Percentiles rank a stretch among this genome's conserved stretches.
Conservation (phyloP, 2,329 filamentous ascomycete species). For the Phaeosphaeriaceae sp. region DNA sequence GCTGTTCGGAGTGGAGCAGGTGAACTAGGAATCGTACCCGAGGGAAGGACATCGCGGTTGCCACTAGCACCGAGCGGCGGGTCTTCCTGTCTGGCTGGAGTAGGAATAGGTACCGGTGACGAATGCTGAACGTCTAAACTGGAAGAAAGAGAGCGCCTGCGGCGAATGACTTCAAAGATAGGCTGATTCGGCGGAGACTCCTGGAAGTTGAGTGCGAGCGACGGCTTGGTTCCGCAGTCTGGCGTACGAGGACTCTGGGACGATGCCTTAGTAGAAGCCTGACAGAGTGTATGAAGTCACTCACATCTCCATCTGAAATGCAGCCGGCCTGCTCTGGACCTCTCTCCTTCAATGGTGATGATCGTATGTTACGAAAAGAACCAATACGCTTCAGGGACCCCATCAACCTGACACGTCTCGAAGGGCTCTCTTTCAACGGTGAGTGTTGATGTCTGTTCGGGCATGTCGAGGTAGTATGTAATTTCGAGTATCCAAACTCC, state of each 20-base stretch:
- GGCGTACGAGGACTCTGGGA: slow-evolving; percentile 21
- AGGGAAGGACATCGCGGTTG: slow-evolving; percentile 13
- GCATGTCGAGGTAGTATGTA: slow-evolving; percentile 1
- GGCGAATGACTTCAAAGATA: slow-evolving; percentile 29
- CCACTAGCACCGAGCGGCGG: not conserved
- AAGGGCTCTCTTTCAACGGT: slow-evolving; percentile 30
- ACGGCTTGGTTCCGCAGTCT: slow-evolving; percentile 16
- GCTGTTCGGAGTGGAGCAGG: slow-evolving; percentile 36
- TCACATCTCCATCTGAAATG: slow-evolving; percentile 12
- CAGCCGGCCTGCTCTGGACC: slow-evolving; percentile 6
- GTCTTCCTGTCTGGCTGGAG: slow-evolving; percentile 10
- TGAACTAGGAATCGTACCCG: slow-evolving; percentile 35
- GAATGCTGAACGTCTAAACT: slow-evolving; percentile 31
- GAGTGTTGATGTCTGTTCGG: slow-evolving; percentile 16
- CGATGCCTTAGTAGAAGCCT: not conserved
- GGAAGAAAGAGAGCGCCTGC: slow-evolving; percentile 19
- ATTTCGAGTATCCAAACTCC: slow-evolving; percentile 15
- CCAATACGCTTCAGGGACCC: slow-evolving; percentile 37
- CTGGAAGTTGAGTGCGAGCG: slow-evolving; percentile 36
- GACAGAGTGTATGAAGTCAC: not conserved
- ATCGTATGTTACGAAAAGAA: slow-evolving; percentile 31
- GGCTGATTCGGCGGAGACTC: slow-evolving; percentile 30
- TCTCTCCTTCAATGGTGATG: slow-evolving; percentile 26
- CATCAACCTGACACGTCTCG: slow-evolving; percentile 33
- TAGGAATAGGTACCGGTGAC: slow-evolving; percentile 39